Conservation (phyloP, 108 stramenopile species). For the Parietichytrium sp. region DNA sequence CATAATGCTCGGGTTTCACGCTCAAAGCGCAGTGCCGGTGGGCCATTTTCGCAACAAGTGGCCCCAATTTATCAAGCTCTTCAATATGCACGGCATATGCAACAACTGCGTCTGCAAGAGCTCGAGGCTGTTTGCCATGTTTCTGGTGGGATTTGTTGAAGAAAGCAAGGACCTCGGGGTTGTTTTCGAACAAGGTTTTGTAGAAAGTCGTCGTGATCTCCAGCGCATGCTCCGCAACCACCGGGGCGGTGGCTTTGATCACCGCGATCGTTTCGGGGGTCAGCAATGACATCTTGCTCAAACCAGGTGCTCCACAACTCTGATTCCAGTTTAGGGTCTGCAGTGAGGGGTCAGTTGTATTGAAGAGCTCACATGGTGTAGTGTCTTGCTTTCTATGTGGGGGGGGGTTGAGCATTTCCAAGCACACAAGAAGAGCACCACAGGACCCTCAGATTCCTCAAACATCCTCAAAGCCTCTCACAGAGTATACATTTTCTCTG, state of each 20-base stretch:
- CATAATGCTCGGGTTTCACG: conserved; percentile 48
- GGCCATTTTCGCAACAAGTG: conserved; percentile 41
- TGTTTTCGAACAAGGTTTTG: conserved; percentile 36
- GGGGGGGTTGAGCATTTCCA: too few species aligned
- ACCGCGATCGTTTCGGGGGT: not conserved
- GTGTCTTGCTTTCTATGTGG: too few species aligned
- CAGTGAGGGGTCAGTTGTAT: too few species aligned
- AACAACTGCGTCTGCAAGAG: conserved; percentile 44
- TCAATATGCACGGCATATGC: conserved; percentile 52
- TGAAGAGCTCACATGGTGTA: too few species aligned
- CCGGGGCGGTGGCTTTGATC: conserved; percentile 46
- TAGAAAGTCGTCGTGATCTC: conserved; percentile 41
- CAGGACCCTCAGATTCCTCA: too few species aligned
- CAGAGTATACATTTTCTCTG: too few species aligned
- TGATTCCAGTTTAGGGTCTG: too few species aligned
- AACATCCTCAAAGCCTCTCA: too few species aligned
- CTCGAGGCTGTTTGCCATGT: conserved; percentile 39
- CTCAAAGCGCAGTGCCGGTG: conserved; percentile 40
- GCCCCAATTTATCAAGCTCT: conserved; percentile 30
- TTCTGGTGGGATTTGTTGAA: conserved; percentile 47
- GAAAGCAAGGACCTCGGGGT: conserved; percentile 43
- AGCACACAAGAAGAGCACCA: too few species aligned
- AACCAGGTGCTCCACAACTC: too few species aligned
- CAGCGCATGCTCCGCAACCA: conserved; percentile 39
- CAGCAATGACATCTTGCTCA: not conserved